These are phyloP conservation scores for Mycena crocata DNA, from an alignment of 768 basidiomycete species.

Conservation along the genomic window DNA sequence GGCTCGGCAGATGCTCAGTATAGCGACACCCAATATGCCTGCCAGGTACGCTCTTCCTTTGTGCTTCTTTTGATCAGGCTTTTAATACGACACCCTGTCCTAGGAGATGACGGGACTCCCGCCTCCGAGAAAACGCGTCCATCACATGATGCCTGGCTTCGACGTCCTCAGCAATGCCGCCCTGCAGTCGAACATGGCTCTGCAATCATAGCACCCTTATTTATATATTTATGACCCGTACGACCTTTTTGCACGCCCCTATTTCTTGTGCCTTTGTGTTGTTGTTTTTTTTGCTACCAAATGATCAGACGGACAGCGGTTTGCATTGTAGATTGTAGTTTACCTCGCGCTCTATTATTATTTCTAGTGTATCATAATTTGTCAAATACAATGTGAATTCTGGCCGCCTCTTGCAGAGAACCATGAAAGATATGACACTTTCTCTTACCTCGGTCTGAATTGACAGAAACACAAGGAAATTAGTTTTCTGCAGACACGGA, in stretches of 20 bases:
- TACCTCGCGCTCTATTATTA: constrained; percentile 2
- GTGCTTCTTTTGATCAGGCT: constrained; percentile 17
- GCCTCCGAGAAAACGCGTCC: constrained; percentile 72
- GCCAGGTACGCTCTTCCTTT: constrained; percentile 52
- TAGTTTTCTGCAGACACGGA: too few relatives aligned
- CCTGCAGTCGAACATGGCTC: constrained; percentile 66
- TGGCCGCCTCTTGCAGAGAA: too few relatives aligned
- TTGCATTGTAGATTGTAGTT: constrained; percentile 17
- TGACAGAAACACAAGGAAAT: too few relatives aligned
- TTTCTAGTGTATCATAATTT: constrained; percentile 6
- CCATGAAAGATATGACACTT: too few relatives aligned
- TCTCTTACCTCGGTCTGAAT: too few relatives aligned
- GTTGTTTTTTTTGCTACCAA: background rate
- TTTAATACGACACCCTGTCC: constrained; percentile 38
- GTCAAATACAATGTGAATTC: background rate
- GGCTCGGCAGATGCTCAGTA: constrained; percentile 30
- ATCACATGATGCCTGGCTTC: constrained; percentile 72
- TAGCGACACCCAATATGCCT: constrained; percentile 56
- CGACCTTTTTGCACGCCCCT: background rate
- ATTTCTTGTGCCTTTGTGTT: background rate
- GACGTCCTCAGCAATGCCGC: constrained; percentile 66
- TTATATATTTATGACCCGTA: background rate
- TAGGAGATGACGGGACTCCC: constrained; percentile 64
- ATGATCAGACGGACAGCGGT: background rate
- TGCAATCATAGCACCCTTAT: constrained; percentile 57